Evolutionary conservation across 176 grass and related monocot species (phyloP).

Genomic region (Poa pratensis): DNA sequence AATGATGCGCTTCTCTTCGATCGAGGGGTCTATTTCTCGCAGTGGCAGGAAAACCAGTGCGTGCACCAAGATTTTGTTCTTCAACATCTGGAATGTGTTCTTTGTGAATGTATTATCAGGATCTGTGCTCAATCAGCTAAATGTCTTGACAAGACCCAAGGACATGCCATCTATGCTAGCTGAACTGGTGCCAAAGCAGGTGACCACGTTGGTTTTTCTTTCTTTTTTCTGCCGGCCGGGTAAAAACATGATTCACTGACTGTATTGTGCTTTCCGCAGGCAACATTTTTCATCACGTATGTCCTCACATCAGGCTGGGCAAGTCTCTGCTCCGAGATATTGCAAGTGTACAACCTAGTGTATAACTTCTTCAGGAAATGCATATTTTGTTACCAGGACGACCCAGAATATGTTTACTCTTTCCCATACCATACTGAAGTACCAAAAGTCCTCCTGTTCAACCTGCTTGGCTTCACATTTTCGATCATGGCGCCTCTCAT

Average conservation of each 20-base stretch:
- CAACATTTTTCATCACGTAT: slow-evolving; percentile 97
- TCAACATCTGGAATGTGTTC: slow-evolving; percentile 93
- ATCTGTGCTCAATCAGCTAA: slow-evolving; percentile 68
- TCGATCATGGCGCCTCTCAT: slow-evolving; percentile 95
- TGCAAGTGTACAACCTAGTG: slow-evolving; percentile 74
- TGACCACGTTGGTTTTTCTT: slow-evolving; percentile 15
- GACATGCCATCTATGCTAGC: slow-evolving; percentile 83
- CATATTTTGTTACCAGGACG: slow-evolving; percentile 56
- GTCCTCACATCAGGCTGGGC: slow-evolving; percentile 92
- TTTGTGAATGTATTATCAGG: slow-evolving; percentile 95
- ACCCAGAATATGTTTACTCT: slow-evolving; percentile 65
- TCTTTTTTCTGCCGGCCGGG: neutral
- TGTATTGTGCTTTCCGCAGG: slow-evolving; percentile 47
- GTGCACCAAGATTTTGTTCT: slow-evolving; percentile 81
- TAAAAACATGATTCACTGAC: neutral
- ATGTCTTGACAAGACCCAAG: slow-evolving; percentile 73
- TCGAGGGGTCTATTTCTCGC: slow-evolving; percentile 86
- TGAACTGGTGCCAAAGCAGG: slow-evolving; percentile 90
- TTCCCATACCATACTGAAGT: slow-evolving; percentile 97
- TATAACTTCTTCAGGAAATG: slow-evolving; percentile 75
- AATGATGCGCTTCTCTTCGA: slow-evolving; percentile 88
- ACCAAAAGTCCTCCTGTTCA: slow-evolving; percentile 79
- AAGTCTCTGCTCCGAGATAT: slow-evolving; percentile 84
- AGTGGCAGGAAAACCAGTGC: slow-evolving; percentile 86
- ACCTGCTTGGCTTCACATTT: slow-evolving; percentile 85